phyloP scores from a whole-genome alignment of 352 stramenopile genomes.

The Phytophthora litchii region DNA sequence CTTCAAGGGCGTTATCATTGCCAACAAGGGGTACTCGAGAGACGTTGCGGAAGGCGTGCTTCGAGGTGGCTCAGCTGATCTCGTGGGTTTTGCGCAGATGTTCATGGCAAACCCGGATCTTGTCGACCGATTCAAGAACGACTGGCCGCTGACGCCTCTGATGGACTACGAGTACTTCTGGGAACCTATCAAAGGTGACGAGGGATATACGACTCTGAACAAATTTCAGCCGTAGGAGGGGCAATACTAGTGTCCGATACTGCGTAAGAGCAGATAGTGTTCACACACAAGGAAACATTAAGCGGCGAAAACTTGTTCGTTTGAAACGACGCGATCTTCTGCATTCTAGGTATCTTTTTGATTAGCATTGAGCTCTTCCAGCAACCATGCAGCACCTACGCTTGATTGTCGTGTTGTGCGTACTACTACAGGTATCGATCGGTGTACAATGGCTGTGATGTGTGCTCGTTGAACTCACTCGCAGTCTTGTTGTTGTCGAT shows the following conservation, averaged over 20 bases:
- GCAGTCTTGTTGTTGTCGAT: background rate
- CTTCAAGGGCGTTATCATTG: conserved; percentile 37
- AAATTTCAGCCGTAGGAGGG: background rate
- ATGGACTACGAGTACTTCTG: conserved; percentile 7
- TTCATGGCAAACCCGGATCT: conserved; percentile 56
- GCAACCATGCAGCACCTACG: conserved; percentile 5
- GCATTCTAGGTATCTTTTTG: conserved; percentile 10
- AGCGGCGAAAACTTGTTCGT: background rate
- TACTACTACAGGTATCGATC: conserved; percentile 11
- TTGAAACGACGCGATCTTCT: background rate
- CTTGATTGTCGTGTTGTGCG: background rate
- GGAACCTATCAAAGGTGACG: conserved; percentile 3
- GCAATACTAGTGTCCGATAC: background rate
- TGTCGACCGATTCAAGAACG: conserved; percentile 34
- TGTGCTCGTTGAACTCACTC: background rate
- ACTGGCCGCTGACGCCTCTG: conserved; percentile 23
- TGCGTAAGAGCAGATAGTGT: too few relatives aligned
- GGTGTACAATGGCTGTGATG: background rate
- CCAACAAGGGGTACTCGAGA: conserved; percentile 40
- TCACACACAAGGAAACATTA: too few relatives aligned
- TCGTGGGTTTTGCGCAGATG: conserved; percentile 42
- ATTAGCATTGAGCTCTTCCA: conserved; percentile 4
- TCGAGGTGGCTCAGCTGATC: conserved; percentile 33
- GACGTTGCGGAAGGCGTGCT: conserved; percentile 33
- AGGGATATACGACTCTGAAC: conserved; percentile 25